Evolutionary conservation across 2,329 filamentous ascomycete species (phyloP).

Genomic region (Camptophora hylomeconis): DNA sequence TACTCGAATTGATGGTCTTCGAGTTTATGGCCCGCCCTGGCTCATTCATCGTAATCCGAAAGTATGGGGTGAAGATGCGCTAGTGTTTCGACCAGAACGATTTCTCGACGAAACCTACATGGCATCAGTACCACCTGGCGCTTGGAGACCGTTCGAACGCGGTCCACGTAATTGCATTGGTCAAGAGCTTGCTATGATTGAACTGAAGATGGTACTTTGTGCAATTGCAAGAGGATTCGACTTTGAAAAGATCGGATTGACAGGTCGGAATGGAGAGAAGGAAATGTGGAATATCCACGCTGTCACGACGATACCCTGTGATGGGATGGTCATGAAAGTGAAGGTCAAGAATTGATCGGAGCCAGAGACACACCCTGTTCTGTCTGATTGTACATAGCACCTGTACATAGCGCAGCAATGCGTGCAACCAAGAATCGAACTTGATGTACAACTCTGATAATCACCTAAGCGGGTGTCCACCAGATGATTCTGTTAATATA

Average conservation of each 20-base stretch:
- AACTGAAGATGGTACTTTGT: conserved; percentile 38
- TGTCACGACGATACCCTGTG: conserved; percentile 10
- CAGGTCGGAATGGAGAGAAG: conserved; percentile 6
- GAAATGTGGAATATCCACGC: conserved; percentile 10
- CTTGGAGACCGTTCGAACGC: conserved; percentile 43
- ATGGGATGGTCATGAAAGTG: conserved; percentile 14
- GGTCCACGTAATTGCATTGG: conserved; percentile 45
- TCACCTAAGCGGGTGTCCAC: no score
- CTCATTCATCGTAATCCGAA: conserved; percentile 26
- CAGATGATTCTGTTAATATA: no score
- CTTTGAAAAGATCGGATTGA: conserved; percentile 22
- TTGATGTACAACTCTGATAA: no score
- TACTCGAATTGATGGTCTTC: conserved; percentile 11
- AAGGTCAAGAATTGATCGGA: conserved; percentile 4
- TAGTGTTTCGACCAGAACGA: conserved; percentile 34
- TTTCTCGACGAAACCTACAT: conserved; percentile 27
- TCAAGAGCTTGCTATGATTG: conserved; percentile 41
- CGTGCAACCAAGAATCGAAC: no score
- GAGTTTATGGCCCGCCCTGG: conserved; percentile 11
- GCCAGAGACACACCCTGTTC: no score
- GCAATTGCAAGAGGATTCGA: conserved; percentile 39
- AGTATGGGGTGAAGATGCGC: conserved; percentile 33
- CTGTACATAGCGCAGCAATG: no score
- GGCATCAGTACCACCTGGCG: conserved; percentile 24
- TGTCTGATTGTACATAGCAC: no score